Percentiles rank a stretch among this genome's conserved stretches.
phyloP scores from a whole-genome alignment of 2,329 filamentous ascomycete species.

The Claviceps digitariae region DNA sequence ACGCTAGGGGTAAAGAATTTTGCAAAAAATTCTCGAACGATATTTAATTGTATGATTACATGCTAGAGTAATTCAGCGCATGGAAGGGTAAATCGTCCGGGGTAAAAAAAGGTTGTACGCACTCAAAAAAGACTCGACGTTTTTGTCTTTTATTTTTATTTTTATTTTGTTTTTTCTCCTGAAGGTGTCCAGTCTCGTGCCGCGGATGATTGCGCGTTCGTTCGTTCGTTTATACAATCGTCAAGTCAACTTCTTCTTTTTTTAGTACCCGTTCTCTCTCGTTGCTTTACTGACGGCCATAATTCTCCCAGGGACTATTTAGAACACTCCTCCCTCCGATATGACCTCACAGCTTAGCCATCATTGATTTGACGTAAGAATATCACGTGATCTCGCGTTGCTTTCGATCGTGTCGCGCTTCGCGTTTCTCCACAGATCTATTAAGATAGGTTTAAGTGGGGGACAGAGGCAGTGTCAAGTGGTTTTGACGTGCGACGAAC shows the following conservation, averaged over 20 bases:
- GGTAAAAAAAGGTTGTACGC: background rate
- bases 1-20: constrained; percentile 14
- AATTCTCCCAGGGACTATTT: background rate
- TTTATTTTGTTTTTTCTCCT: background rate
- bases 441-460: background rate
- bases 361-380: background rate
- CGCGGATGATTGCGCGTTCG: background rate
- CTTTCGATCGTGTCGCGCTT: background rate
- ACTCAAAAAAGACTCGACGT: background rate
- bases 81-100: background rate
- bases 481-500: background rate
- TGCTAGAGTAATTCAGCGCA: background rate
- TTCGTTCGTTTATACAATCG: background rate
- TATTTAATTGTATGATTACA: background rate
- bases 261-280: background rate
- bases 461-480: background rate
- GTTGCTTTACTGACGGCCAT: background rate
- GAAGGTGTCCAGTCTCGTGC: background rate
- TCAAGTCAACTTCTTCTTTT: background rate
- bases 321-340: background rate
- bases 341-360: background rate
- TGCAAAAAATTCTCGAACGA: background rate
- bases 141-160: background rate
- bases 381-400: constrained; percentile 25
- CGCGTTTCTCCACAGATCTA: background rate